Evolutionary conservation across 1,284 basidiomycete species (phyloP).

Genomic region (Trichosporon sp.): DNA sequence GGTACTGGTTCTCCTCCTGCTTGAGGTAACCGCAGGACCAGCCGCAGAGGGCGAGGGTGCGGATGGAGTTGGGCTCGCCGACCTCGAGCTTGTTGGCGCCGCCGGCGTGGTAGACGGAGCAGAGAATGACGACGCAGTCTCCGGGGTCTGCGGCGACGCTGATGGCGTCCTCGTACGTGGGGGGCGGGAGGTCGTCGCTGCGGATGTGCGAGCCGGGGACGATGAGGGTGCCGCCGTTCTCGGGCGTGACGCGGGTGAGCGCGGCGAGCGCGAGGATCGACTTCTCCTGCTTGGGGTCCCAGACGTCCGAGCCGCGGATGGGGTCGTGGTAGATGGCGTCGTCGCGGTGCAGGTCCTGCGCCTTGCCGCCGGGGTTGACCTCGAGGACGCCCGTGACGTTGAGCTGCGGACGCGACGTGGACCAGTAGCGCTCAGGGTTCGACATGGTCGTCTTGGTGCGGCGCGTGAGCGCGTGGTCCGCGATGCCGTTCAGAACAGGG

Average conservation of each 20-base stretch:
- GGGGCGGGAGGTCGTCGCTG: constrained; percentile 19
- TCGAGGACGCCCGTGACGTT: constrained; percentile 22
- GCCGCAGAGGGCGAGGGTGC: constrained; percentile 17
- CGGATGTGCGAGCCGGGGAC: constrained; percentile 23
- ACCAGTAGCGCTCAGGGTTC: constrained; percentile 19
- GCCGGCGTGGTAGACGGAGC: constrained; percentile 21
- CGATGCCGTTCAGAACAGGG: constrained; percentile 17
- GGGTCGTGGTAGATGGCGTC: constrained; percentile 22
- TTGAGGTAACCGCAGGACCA: constrained; percentile 20
- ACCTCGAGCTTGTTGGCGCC: constrained; percentile 17
- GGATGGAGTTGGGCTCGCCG: constrained; percentile 15
- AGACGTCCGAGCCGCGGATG: constrained; percentile 19
- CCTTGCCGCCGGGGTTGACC: constrained; percentile 20
- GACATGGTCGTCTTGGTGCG: constrained; percentile 21
- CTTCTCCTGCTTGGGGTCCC: constrained; percentile 18
- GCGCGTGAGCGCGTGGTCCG: constrained; percentile 18
- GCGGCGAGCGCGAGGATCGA: constrained; percentile 17
- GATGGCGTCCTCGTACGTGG: constrained; percentile 21
- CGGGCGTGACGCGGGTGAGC: constrained; percentile 15
- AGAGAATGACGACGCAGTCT: constrained; percentile 22
- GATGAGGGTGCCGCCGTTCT: constrained; percentile 23
- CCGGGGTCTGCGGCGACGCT: constrained; percentile 15
- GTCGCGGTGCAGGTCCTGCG: constrained; percentile 23
- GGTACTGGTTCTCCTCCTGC: constrained; percentile 26
- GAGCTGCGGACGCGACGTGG: constrained; percentile 19